Percentiles rank a stretch among this genome's conserved stretches.
Evolutionary conservation across 495 filamentous ascomycete species (phyloP).

Genomic region (Cudoniella acicularis): DNA sequence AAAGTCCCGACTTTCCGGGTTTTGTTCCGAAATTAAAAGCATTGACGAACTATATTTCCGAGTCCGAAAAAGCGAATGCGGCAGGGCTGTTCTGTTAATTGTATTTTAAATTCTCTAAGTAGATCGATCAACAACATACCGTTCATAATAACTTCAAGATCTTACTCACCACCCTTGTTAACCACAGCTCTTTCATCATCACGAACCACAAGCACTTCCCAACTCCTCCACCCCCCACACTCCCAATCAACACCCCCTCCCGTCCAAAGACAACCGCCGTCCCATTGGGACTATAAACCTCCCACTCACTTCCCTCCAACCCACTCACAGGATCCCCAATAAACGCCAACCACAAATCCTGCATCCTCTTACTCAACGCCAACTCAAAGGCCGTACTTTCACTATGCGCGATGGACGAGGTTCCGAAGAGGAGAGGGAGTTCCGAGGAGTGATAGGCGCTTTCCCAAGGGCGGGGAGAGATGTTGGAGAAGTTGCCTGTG

Average conservation of each 20-base stretch:
- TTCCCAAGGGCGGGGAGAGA: conserved; percentile 29
- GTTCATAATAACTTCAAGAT: no score
- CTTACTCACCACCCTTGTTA: no score
- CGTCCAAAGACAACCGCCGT: not conserved
- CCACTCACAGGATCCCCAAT: conserved; percentile 2
- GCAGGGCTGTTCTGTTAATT: no score
- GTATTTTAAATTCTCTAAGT: no score
- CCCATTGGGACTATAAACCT: not conserved
- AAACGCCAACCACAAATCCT: conserved; percentile 29
- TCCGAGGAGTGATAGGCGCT: conserved; percentile 44
- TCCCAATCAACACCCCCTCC: not conserved
- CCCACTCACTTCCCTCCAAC: not conserved
- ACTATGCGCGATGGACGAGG: conserved; percentile 31
- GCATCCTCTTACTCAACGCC: conserved; percentile 35
- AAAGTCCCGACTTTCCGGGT: no score
- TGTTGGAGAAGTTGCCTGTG: conserved; percentile 29
- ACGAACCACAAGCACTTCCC: no score
- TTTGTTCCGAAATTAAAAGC: no score
- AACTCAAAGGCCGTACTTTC: conserved; percentile 32
- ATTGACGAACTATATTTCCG: no score
- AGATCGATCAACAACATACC: no score
- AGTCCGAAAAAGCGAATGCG: no score
- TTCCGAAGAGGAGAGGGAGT: conserved; percentile 42
- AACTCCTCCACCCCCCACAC: not conserved
- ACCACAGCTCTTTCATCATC: no score